phyloP scores from a whole-genome alignment of 2,329 filamentous ascomycete genomes.

The Atkinsonella texensis region DNA sequence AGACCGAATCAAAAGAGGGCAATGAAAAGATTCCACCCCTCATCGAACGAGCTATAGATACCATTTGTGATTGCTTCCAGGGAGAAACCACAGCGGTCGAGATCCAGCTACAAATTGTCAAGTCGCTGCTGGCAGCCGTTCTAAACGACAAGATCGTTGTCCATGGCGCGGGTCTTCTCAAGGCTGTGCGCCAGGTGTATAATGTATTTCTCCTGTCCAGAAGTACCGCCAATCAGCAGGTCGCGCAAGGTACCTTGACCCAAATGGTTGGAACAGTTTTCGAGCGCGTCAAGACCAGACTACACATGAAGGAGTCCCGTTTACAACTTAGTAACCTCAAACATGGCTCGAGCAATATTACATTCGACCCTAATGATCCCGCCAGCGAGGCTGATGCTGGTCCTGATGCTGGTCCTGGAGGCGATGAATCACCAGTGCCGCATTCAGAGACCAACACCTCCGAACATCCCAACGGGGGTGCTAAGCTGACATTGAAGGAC shows the following conservation, averaged over 20 bases:
- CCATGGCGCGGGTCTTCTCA: slow-evolving; percentile 87
- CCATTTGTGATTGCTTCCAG: slow-evolving; percentile 98
- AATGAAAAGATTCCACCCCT: slow-evolving; percentile 47
- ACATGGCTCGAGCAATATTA: slow-evolving; percentile 38
- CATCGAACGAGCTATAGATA: slow-evolving; percentile 96
- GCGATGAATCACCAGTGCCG: slow-evolving; percentile 22
- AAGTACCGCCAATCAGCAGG: slow-evolving; percentile 87
- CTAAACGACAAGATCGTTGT: slow-evolving; percentile 98
- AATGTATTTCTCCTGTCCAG: slow-evolving; percentile 97
- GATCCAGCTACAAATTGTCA: slow-evolving; percentile 95
- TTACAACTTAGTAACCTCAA: slow-evolving; percentile 43
- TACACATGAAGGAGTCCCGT: slow-evolving; percentile 78
- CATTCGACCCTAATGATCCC: slow-evolving; percentile 34
- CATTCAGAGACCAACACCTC: slow-evolving; percentile 18
- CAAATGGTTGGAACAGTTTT: slow-evolving; percentile 99
- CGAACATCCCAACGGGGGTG: slow-evolving; percentile 24
- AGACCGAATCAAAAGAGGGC: slow-evolving; percentile 23
- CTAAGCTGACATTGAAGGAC: slow-evolving; percentile 54
- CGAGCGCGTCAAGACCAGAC: slow-evolving; percentile 75
- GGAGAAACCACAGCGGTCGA: slow-evolving; percentile 87
- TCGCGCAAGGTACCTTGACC: slow-evolving; percentile 90
- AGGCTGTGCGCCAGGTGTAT: slow-evolving; percentile 95
- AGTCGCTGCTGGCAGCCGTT: slow-evolving; percentile 88
- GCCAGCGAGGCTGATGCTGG: slow-evolving; percentile 26
- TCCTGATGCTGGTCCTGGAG: slow-evolving; percentile 26